Conservation (phyloP, 768 basidiomycete genomes). For the Fistulinella prunicolor region DNA sequence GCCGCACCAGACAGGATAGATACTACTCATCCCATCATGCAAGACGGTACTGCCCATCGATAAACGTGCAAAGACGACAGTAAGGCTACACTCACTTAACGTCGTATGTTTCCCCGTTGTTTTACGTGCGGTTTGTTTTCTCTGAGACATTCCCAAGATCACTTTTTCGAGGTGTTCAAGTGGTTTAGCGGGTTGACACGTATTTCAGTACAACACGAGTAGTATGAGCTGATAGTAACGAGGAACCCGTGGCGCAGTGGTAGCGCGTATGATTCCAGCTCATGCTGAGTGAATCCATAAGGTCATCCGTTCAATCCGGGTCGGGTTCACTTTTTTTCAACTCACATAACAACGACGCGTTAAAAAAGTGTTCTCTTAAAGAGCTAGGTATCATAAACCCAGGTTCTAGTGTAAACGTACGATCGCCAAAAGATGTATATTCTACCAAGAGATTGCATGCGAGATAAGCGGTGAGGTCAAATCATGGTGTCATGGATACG, state of each 20-base stretch:
- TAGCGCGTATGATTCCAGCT: constrained; percentile 41
- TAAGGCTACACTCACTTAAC: constrained; percentile 6
- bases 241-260: constrained; percentile 39
- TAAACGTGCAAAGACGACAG: too few relatives aligned
- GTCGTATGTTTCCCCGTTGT: constrained; percentile 10
- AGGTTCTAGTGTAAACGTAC: constrained; percentile 6
- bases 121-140: constrained; percentile 21
- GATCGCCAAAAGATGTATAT: constrained; percentile 5
- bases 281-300: constrained; percentile 31
- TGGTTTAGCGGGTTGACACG: not conserved
- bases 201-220: too few relatives aligned
- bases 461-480: not conserved
- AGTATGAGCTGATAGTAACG: fast-evolving
- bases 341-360: not conserved
- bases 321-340: constrained; percentile 35
- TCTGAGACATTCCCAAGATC: constrained; percentile 3
- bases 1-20: not conserved
- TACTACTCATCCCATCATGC: constrained; percentile 7
- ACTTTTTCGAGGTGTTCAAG: too few relatives aligned
- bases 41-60: too few relatives aligned
- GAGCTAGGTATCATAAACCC: not conserved
- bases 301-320: constrained; percentile 49
- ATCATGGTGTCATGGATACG: constrained; percentile 16
- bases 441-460: constrained; percentile 2
- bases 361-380: not conserved